These are phyloP conservation scores for Aspergillus sp. DNA, from an alignment of 2,329 filamentous ascomycete genomes.

Conservation along the genomic window DNA sequence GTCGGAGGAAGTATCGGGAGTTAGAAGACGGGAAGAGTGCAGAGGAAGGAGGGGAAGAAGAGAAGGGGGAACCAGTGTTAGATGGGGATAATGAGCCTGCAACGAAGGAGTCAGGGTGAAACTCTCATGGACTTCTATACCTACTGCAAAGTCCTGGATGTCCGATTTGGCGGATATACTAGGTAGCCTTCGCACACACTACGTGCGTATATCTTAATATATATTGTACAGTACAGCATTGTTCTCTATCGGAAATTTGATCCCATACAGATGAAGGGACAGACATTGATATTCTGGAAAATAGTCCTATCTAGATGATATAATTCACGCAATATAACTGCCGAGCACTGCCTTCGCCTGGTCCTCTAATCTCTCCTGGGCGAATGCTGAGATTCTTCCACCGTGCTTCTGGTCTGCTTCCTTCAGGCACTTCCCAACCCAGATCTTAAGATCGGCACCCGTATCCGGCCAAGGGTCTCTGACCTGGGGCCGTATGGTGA, in stretches of 20 bases:
- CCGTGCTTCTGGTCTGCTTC: constrained; percentile 72
- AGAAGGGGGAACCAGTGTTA: constrained; percentile 14
- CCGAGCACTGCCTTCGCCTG: constrained; percentile 54
- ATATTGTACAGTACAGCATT: neutral
- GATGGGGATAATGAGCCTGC: neutral
- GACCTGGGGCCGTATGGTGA: constrained; percentile 75
- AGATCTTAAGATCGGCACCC: constrained; percentile 70
- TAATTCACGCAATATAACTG: constrained; percentile 45
- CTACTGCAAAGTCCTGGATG: neutral
- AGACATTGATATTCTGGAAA: neutral
- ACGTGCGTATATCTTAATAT: neutral
- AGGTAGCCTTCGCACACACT: neutral
- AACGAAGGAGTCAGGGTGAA: no score
- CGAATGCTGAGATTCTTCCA: constrained; percentile 70
- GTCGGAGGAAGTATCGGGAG: constrained; percentile 43
- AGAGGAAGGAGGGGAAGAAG: constrained; percentile 13
- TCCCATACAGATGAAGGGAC: neutral
- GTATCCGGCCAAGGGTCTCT: constrained; percentile 86
- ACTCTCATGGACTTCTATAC: neutral
- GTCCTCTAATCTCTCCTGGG: constrained; percentile 66
- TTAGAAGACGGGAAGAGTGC: constrained; percentile 28
- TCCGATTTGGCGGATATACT: no score
- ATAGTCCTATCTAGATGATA: neutral
- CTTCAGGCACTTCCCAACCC: constrained; percentile 80
- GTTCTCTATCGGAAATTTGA: neutral